Evolutionary conservation across 1,139 yeast species (phyloP).

Genomic region (Suhomyces bokatorum): DNA sequence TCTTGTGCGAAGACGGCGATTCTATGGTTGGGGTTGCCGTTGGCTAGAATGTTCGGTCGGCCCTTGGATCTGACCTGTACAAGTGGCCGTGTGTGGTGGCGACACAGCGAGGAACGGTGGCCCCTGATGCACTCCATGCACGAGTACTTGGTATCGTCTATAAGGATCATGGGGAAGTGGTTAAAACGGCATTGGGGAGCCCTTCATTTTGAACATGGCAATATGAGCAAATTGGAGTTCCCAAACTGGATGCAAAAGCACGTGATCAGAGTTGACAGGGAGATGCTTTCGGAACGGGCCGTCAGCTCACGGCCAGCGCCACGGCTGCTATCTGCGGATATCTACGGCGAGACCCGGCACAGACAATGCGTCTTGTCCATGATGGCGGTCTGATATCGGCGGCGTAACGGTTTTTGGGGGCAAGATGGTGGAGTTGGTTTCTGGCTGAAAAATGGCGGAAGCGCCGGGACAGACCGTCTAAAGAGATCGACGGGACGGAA

Average conservation of each 20-base stretch:
- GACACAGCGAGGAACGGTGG: conserved; percentile 85
- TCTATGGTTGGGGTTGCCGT: conserved; percentile 50
- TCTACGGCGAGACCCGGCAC: too few species aligned
- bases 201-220: conserved; percentile 1
- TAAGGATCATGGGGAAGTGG: conserved; percentile 64
- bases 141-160: conserved; percentile 84
- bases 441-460: too few species aligned
- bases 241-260: conserved; percentile 8
- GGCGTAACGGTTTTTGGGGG: too few species aligned
- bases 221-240: conserved; percentile 11
- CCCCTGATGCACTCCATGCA: conserved; percentile 91
- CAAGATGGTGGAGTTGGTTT: too few species aligned
- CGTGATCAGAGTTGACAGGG: not conserved
- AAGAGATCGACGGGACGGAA: too few species aligned
- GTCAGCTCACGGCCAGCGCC: too few species aligned
- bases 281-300: too few species aligned
- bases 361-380: too few species aligned
- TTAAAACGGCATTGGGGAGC: not conserved
- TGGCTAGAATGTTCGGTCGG: conserved; percentile 60
- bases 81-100: conserved; percentile 75
- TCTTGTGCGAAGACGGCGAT: conserved; percentile 61
- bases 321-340: too few species aligned
- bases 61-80: conserved; percentile 89
- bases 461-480: too few species aligned
- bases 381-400: too few species aligned